These are phyloP conservation scores for Cetraspora pellucida DNA, from an alignment of 192 early-diverging fungal species.

Conservation along the genomic window DNA sequence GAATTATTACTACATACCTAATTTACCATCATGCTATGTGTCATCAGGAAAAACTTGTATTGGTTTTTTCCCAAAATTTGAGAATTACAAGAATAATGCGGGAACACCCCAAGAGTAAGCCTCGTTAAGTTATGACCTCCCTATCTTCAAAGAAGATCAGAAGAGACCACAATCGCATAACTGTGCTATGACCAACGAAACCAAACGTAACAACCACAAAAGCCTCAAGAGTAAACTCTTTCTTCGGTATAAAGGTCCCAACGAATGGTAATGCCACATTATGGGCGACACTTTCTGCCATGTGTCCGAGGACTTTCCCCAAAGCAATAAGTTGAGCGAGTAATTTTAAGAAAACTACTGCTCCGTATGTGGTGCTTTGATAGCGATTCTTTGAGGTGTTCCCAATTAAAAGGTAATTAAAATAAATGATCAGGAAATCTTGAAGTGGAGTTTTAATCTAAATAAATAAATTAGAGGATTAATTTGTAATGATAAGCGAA, in stretches of 20 bases:
- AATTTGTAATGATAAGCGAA: too few species aligned
- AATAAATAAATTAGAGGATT: too few species aligned
- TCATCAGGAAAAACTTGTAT: too few species aligned
- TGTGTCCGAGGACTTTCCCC: constrained; percentile 42
- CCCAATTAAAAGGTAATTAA: neutral
- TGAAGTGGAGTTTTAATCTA: too few species aligned
- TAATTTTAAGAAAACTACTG: constrained; percentile 22
- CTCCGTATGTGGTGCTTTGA: constrained; percentile 32
- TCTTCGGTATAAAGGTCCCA: neutral
- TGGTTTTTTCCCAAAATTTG: too few species aligned
- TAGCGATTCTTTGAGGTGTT: constrained; percentile 32
- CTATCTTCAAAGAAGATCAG: neutral
- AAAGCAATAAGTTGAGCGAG: constrained; percentile 33
- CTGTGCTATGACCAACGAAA: constrained; percentile 40
- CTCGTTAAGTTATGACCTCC: constrained; percentile 36
- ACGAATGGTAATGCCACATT: constrained; percentile 19
- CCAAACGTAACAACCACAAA: neutral
- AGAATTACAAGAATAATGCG: neutral
- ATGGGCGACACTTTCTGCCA: constrained; percentile 40
- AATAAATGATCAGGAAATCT: too few species aligned
- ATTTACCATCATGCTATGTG: too few species aligned
- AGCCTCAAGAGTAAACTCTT: neutral
- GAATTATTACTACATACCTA: too few species aligned
- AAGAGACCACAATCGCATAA: constrained; percentile 37
- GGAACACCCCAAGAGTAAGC: constrained; percentile 39